Evolutionary conservation across 495 filamentous ascomycete genomes (phyloP).

Genomic region (Aspergillus diversus): DNA sequence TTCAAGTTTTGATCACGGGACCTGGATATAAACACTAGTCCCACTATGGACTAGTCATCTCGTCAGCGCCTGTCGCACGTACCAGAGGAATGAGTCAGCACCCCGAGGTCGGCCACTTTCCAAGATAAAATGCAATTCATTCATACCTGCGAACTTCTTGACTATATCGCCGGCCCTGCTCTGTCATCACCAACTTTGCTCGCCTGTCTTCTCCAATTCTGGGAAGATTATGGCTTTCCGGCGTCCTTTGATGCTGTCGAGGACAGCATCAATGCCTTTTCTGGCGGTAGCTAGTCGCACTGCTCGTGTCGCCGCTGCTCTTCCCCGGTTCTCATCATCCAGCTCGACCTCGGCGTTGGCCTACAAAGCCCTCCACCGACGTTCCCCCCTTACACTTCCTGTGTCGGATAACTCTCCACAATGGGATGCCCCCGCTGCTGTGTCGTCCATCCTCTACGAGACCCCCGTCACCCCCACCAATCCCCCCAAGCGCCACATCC

Average conservation of each 20-base stretch:
- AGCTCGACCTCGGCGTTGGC: conserved; percentile 89
- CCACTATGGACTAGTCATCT: conserved; percentile 18
- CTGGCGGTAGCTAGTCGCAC: conserved; percentile 37
- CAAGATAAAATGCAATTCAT: conserved; percentile 35
- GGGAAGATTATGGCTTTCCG: conserved; percentile 53
- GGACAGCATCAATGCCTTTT: conserved; percentile 41
- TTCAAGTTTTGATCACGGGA: no score
- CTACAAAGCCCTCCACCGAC: conserved; percentile 96
- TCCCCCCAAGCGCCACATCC: conserved; percentile 89
- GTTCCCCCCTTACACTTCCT: conserved; percentile 79
- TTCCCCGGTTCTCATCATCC: conserved; percentile 43
- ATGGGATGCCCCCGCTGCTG: conserved; percentile 93
- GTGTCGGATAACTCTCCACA: conserved; percentile 71
- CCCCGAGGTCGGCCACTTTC: conserved; percentile 43
- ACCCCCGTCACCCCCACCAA: conserved; percentile 81
- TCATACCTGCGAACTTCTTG: conserved; percentile 28
- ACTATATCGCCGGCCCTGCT: conserved; percentile 23
- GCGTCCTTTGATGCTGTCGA: conserved; percentile 47
- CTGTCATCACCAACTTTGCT: conserved; percentile 8
- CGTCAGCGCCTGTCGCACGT: conserved; percentile 10
- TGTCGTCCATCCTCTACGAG: conserved; percentile 98
- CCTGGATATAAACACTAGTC: conserved; percentile 12
- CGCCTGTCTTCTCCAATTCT: conserved; percentile 19
- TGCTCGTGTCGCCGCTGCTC: conserved; percentile 37
- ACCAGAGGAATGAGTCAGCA: conserved; percentile 36